Base-by-base conservation (phyloP, 1,139 yeast genomes). In the Yamadazyma buinensis region DNA sequence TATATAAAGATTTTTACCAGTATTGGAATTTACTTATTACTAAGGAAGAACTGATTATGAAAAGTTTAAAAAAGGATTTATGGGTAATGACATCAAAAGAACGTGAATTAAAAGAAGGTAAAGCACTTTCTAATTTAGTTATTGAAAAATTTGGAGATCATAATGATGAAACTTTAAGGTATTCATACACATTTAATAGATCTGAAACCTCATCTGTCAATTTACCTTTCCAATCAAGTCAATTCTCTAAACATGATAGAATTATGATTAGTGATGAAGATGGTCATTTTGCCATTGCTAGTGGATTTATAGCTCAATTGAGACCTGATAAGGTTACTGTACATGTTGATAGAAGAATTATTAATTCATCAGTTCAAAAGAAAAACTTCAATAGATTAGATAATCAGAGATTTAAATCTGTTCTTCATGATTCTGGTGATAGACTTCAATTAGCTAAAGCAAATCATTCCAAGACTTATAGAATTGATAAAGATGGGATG, bases 401-500 rank as follows among this genome's bases (percentile, higher is more conserved):
- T 11, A 38, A 36, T 25, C 45, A 41, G 29, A 23, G 17, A 3
- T 42, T 28, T 32, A 37, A 37, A 24, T 38, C 43, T 15, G 46
- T 41, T 18, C 32, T 42, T 7, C 19, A 7, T 17, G 19, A 17
- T 17, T 5, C 19, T 17, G 19, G 19, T 17, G 19, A 17, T 5
- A 17, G 7, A 17, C n/a, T n/a, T n/a, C n/a, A n/a, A n/a, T 17
- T 5, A 7, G 26, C 18, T 18, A 20, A 55, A 30, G 73, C 75
- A 42, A 33, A 37, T 49, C 26, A 34, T 6, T 17, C 3, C 8
- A 29, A 29, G 6, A 47, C 65, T 2, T 86, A 74, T 49, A 67
- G 97, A 38, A 66, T 92, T 24, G 97, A 92, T 54, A 80, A 77
- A 48, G 95, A 90, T 55, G 88, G 82, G 34, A 74, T 81, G 65